Base-by-base conservation (phyloP, 2,329 filamentous ascomycete genomes). In the Alternaria sp. region DNA sequence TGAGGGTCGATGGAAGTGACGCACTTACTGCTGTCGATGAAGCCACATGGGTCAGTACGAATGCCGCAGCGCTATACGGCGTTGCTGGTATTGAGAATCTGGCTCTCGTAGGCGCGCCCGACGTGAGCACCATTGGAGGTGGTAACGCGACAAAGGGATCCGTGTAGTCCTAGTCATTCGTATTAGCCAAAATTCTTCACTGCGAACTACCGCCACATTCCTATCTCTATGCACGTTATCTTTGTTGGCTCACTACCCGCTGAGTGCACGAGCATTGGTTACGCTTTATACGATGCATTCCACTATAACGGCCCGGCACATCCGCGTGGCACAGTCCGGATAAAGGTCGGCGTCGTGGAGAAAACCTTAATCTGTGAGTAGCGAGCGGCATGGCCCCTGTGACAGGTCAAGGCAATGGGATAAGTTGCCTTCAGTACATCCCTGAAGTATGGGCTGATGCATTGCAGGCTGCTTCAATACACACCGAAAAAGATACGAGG, bases 71-170 rank as follows among this genome's bases (percentile, higher is more conserved):
- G 0, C 80, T 86, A 62, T 89, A 88, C 72, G 87, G 87, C 1
- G 66, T 89, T 54, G 84, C 86, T 2, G 86, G 82, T 0, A 88
- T 89, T 61, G 84, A 87, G 69, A 84, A 87, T 57, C 66, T 89
- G 67, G 85, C 85, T 6, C 67, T 79, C 28, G 69, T 80, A 21
- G 72, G 74, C 11, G 62, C 70, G 6, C 71, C 72, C 4, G 71
- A 69, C 58, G 61, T 60, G 12, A 54, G 60, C n/a, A 65, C 14
- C 3, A 54, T 69, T 28, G 55, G 55, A n/a, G 55, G 57, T 14
- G 66, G 65, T 12, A 73, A 74, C 50, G 30, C 25, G 15, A 70
- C 23, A 43, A 57, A 25, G 26, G 33, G 49, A 10, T 21, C 21
- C 8, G 6, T 10, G 21, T 55, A 53, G 49, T 15, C 5, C 5